Evolutionary conservation across 169 alveolate species (phyloP).

Genomic region (Eimeria falciformis): DNA sequence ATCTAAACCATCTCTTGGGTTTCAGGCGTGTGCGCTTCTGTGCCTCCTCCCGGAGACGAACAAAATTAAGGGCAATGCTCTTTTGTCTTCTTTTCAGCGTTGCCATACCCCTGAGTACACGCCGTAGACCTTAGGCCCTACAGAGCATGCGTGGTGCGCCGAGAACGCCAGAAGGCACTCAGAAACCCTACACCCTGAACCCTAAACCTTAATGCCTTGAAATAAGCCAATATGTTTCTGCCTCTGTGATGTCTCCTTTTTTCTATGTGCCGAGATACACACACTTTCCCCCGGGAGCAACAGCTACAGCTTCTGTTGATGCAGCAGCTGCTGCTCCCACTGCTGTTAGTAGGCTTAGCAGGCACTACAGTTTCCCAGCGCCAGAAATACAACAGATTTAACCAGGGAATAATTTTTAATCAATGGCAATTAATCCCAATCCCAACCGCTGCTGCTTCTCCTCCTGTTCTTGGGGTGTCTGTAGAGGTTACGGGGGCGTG

Average conservation of each 20-base stretch:
- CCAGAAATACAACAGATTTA: not conserved
- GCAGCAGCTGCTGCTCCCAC: slow-evolving; percentile 21
- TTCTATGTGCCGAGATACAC: not conserved
- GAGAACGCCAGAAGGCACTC: slow-evolving; percentile 13
- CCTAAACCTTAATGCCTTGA: slow-evolving; percentile 31
- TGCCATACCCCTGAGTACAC: not conserved
- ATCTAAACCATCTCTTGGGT: too few relatives aligned
- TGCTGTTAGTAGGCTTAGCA: not conserved
- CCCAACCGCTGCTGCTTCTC: not conserved
- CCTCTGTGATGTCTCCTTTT: not conserved
- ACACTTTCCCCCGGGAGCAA: not conserved
- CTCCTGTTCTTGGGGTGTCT: slow-evolving; percentile 19
- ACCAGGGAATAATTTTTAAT: not conserved
- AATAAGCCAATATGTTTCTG: slow-evolving; percentile 17
- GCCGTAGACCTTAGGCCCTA: not conserved
- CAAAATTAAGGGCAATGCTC: too few relatives aligned
- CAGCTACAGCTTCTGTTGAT: not conserved
- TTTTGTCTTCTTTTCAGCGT: too few relatives aligned
- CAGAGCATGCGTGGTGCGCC: not conserved
- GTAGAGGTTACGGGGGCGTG: not conserved
- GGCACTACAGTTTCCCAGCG: not conserved
- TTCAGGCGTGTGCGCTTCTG: too few relatives aligned
- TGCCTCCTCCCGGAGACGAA: too few relatives aligned
- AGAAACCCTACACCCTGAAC: slow-evolving; percentile 14
- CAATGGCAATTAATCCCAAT: not conserved